These are phyloP conservation scores for Thelephora aurantiotincta DNA, from an alignment of 768 basidiomycete species.

Conservation along the genomic window DNA sequence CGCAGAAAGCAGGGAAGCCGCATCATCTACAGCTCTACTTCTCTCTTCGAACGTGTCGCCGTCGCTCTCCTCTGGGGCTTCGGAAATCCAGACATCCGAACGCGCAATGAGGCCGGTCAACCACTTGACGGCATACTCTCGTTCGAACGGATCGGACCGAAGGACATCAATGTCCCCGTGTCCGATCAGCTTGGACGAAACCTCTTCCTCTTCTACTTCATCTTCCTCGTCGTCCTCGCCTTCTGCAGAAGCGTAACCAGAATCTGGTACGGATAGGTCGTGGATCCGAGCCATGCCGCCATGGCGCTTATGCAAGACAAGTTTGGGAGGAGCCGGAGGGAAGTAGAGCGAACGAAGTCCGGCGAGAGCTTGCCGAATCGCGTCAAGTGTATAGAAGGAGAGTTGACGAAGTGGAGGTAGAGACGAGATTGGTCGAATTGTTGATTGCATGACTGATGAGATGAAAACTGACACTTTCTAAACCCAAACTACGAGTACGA, in stretches of 20 bases:
- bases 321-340: slow-evolving; percentile 19
- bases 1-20: slow-evolving; percentile 38
- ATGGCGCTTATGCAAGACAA: slow-evolving; percentile 11
- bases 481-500: no score
- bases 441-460: no score
- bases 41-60: slow-evolving; percentile 26
- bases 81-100: slow-evolving; percentile 34
- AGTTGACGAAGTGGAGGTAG: slow-evolving; percentile 46
- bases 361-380: slow-evolving; percentile 26
- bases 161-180: slow-evolving; percentile 26
- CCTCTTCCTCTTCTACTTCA: slow-evolving; percentile 13
- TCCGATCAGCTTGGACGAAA: slow-evolving; percentile 2
- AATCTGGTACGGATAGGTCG: slow-evolving; percentile 42
- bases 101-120: slow-evolving; percentile 53
- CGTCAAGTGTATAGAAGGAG: slow-evolving; percentile 18
- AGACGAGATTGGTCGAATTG: slow-evolving; percentile 25
- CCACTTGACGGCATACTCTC: slow-evolving; percentile 59
- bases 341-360: slow-evolving; percentile 41
- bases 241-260: slow-evolving; percentile 67
- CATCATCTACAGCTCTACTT: slow-evolving; percentile 35
- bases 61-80: slow-evolving; percentile 10
- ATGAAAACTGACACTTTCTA: no score
- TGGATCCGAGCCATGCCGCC: slow-evolving; percentile 18
- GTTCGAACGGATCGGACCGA: slow-evolving; percentile 52
- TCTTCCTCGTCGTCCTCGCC: slow-evolving; percentile 33